Conservation (phyloP, 1,139 yeast species). For the Debaryomyces psychrophilus region DNA sequence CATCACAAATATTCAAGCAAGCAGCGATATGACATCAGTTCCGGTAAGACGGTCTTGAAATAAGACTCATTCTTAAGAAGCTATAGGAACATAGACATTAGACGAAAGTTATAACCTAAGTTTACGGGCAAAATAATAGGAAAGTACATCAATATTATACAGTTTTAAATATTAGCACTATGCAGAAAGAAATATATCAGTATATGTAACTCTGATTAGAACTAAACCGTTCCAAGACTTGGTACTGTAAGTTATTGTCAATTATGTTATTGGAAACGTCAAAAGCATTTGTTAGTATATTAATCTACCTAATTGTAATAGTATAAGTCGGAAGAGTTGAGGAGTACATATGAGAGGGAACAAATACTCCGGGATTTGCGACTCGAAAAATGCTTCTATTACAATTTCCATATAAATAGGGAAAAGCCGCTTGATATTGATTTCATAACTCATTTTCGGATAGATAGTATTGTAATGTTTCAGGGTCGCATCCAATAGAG, state of each 20-base stretch:
- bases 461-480: not conserved
- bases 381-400: not conserved
- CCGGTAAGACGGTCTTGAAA: no score
- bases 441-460: not conserved
- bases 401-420: not conserved
- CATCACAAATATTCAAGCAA: no score
- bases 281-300: not conserved
- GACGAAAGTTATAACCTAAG: no score
- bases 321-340: not conserved
- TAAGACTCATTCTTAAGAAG: no score
- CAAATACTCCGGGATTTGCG: conserved; percentile 1
- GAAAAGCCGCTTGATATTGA: not conserved
- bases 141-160: no score
- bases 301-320: not conserved
- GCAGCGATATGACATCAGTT: no score
- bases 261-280: not conserved
- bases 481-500: not conserved
- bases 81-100: no score
- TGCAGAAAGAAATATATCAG: no score
- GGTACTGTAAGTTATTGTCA: not conserved
- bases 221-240: not conserved
- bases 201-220: no score
- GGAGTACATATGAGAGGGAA: conserved; percentile 1
- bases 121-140: no score
- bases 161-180: no score